These are phyloP conservation scores for Schwanniomyces vanrijiae DNA, from an alignment of 805 yeast species.

Conservation along the genomic window DNA sequence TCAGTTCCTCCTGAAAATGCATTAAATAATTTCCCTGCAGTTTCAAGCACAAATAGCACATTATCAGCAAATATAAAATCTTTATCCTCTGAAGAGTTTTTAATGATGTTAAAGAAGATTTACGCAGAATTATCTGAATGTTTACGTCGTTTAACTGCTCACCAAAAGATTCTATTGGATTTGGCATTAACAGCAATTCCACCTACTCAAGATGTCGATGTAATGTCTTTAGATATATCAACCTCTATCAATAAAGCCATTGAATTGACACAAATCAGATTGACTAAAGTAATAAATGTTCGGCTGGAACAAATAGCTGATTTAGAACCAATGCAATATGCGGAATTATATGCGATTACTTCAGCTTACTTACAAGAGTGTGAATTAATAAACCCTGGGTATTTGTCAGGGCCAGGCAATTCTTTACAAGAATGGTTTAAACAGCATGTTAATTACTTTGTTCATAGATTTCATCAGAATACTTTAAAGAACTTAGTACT, in stretches of 20 bases:
- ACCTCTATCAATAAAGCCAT: constrained; percentile 65
- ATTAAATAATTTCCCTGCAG: background rate
- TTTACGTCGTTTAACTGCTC: constrained; percentile 68
- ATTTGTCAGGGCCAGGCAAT: constrained; percentile 49
- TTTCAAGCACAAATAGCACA: constrained; percentile 9
- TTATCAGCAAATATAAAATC: constrained; percentile 52
- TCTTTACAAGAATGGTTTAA: constrained; percentile 62
- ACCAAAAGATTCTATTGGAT: constrained; percentile 77
- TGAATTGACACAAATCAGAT: constrained; percentile 68
- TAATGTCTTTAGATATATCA: constrained; percentile 67
- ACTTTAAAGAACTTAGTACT: constrained; percentile 46
- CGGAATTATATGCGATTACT: constrained; percentile 64
- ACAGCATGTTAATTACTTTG: constrained; percentile 64
- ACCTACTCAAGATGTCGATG: constrained; percentile 27
- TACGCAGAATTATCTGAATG: constrained; percentile 70
- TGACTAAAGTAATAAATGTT: constrained; percentile 75
- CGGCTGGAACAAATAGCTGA: constrained; percentile 70
- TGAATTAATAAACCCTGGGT: constrained; percentile 75
- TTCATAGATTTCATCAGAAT: constrained; percentile 53
- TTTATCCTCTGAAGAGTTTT: constrained; percentile 74
- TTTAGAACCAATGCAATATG: constrained; percentile 58
- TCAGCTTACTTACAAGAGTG: constrained; percentile 77
- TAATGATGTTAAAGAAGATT: constrained; percentile 60
- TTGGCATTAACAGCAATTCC: constrained; percentile 48
- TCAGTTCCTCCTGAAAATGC: constrained; percentile 23